phyloP scores from a whole-genome alignment of 2,329 filamentous ascomycete species.

The Rugonectria rugulosa region DNA sequence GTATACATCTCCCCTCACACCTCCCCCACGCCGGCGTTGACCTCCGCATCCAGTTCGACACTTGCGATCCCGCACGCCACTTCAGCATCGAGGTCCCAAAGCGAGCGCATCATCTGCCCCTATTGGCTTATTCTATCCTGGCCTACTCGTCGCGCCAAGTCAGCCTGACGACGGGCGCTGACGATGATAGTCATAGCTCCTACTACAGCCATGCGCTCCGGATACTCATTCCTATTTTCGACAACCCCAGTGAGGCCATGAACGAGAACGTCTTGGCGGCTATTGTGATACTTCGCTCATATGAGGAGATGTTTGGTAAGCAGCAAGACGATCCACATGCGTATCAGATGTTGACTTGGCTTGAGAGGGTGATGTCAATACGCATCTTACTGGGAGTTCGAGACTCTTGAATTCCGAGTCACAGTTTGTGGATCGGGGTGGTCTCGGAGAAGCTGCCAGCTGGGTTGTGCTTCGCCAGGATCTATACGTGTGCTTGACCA shows the following conservation, averaged over 20 bases:
- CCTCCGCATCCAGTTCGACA: conserved; percentile 45
- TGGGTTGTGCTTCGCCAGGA: conserved; percentile 59
- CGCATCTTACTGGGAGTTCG: conserved; percentile 38
- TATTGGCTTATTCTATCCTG: conserved; percentile 44
- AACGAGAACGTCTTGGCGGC: conserved; percentile 50
- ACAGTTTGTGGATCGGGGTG: conserved; percentile 37
- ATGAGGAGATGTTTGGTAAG: conserved; percentile 51
- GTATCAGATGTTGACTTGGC: background rate
- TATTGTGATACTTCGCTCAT: conserved; percentile 46
- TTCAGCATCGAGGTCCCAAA: conserved; percentile 51
- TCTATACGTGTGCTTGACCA: conserved; percentile 54
- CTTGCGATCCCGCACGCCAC: conserved; percentile 50
- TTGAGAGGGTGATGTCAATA: conserved; percentile 37
- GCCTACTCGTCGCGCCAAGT: conserved; percentile 38
- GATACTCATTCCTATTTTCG: conserved; percentile 47
- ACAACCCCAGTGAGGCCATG: conserved; percentile 43
- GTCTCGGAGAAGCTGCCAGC: conserved; percentile 52
- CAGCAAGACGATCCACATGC: background rate
- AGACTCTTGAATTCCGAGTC: conserved; percentile 39
- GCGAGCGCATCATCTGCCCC: conserved; percentile 47
- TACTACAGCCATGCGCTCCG: conserved; percentile 52
- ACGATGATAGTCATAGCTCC: conserved; percentile 44
- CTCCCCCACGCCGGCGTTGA: background rate
- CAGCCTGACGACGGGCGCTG: conserved; percentile 20
- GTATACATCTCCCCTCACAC: conserved; percentile 5